Base-by-base conservation (phyloP, 192 early-diverging fungal species). In the Backusella liffmaniae region DNA sequence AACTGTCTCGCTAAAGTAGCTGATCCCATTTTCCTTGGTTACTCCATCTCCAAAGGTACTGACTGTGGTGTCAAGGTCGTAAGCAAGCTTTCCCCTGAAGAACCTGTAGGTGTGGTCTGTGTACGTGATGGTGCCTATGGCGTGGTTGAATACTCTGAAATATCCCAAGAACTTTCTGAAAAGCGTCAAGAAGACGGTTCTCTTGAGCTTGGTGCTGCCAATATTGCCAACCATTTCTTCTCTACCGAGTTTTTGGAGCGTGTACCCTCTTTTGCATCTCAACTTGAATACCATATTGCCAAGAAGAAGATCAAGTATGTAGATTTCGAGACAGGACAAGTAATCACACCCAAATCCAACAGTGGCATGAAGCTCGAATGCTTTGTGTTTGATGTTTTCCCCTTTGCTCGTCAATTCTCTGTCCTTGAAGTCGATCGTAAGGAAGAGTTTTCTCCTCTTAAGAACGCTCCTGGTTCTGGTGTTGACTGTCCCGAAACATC, bases 371-470 rank as follows among this genome's bases (percentile, higher is more conserved):
- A 99, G 86, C 90, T 99, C 7, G 98, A 99, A 86, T 89, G 96
- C 79, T 99, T 99, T 86, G 97, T 99, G 44, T 99, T 99, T 91
- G 98, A 99, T 83, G 97, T 99, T 4, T 96, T 99, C 83, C 97
- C 98, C 30, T 96, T 91, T 76, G 91, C 93, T 44, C 82, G 96
- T 73, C 76, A 86, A 37, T 88, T 99, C 87, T 95, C 97, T 35
- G 96, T 98, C 39, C 88, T 99, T 56, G 97, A 99, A 82, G 92
- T 93, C 39, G 91, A 93, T 70, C 93, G 98, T 62, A 90, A 88
- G 42, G 98, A 99, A 69, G 97, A 99, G 86, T 99, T 99, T 77
- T 95, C 94, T 26, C 98, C 98, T 21, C 84, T 99, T 66, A 99
- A 99, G 89, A 99, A 99, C 78, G 97, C 95, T 13, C 96, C 97